Base-by-base conservation (phyloP, 1,284 basidiomycete genomes). In the Cystobasidium slooffiae region DNA sequence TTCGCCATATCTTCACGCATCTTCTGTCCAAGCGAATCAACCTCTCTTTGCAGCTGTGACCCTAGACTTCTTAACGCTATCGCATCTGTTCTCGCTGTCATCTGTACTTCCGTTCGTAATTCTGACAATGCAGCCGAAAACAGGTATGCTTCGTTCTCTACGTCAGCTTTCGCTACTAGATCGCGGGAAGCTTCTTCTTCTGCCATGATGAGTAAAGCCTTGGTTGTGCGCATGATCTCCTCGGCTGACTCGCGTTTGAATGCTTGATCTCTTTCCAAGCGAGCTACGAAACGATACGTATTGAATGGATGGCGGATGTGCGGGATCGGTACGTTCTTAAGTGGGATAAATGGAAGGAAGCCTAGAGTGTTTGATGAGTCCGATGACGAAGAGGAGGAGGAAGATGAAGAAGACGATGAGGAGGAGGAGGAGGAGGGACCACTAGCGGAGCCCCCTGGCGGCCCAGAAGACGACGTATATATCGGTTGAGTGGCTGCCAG, bases 131-230 rank as follows among this genome's bases (percentile, higher is more conserved):
- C 97, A 10, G 97, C 96, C 68, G 90, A 89, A 83, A 97, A 98
- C 37, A 98, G 86, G 82, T 99, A 99, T 12, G 94, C 93, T 88
- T 96, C 91, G 82, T 95, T 96, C 82, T 96, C 94, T 68, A 94
- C 82, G 81, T 97, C 94, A 82, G 95, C 91, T 56, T 87, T 86
- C 49, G 89, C 90, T 80, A 97, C 84, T 51, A 91, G 89, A 70
- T 91, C 89, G 67, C 88, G 84, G 72, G 87, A 85, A 6, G 96
- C 91, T 77, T 87, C 84, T n/a, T 89, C 89, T 65, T 91, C 86
- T 43, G 93, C 87, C 78, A 90, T 88, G 3, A 91, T 87, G 46
- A 98, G 86, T 78, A 97, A 83, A 0, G 89, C 89, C 64, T 92
- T 86, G 12, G 92, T 93, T 3, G 91, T 91, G 24, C 91, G 87